Evolutionary conservation across 2,329 filamentous ascomycete species (phyloP).

Genomic region (Alternaria gansuensis): DNA sequence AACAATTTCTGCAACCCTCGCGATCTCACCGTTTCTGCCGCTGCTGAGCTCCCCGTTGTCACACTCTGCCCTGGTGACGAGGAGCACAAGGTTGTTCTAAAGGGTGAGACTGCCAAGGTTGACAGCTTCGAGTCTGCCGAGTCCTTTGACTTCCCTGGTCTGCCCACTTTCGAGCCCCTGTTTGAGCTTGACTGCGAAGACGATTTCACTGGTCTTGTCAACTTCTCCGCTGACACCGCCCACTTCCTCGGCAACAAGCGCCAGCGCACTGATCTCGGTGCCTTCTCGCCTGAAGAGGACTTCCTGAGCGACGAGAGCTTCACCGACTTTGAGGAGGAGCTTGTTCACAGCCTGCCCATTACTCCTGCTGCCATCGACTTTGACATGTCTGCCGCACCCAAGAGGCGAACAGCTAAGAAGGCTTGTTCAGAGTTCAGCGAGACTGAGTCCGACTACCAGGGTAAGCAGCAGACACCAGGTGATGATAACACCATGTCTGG

Average conservation of each 20-base stretch:
- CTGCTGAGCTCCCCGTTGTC: slow-evolving; percentile 70
- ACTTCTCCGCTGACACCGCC: slow-evolving; percentile 70
- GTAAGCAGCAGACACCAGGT: slow-evolving; percentile 47
- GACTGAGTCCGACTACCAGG: slow-evolving; percentile 49
- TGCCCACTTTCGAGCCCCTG: slow-evolving; percentile 82
- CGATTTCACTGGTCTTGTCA: slow-evolving; percentile 80
- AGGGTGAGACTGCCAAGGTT: slow-evolving; percentile 54
- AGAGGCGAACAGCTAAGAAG: slow-evolving; percentile 45
- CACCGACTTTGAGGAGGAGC: slow-evolving; percentile 76
- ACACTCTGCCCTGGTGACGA: slow-evolving; percentile 71
- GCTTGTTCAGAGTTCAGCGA: slow-evolving; percentile 45
- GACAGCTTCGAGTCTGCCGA: slow-evolving; percentile 49
- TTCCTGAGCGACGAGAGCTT: slow-evolving; percentile 80
- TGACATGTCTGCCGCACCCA: slow-evolving; percentile 38
- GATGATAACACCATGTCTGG: slow-evolving; percentile 48
- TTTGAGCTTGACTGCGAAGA: slow-evolving; percentile 92
- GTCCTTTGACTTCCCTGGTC: slow-evolving; percentile 60
- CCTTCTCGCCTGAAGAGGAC: slow-evolving; percentile 72
- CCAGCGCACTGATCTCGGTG: slow-evolving; percentile 73
- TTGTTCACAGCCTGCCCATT: slow-evolving; percentile 68
- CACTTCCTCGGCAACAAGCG: slow-evolving; percentile 72
- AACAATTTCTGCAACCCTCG: slow-evolving; percentile 91
- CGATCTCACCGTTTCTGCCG: slow-evolving; percentile 77
- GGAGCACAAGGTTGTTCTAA: slow-evolving; percentile 63
- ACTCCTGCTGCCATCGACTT: slow-evolving; percentile 67